Conservation (phyloP, 257 asterid genomes). For the Fraxinus excelsior region DNA sequence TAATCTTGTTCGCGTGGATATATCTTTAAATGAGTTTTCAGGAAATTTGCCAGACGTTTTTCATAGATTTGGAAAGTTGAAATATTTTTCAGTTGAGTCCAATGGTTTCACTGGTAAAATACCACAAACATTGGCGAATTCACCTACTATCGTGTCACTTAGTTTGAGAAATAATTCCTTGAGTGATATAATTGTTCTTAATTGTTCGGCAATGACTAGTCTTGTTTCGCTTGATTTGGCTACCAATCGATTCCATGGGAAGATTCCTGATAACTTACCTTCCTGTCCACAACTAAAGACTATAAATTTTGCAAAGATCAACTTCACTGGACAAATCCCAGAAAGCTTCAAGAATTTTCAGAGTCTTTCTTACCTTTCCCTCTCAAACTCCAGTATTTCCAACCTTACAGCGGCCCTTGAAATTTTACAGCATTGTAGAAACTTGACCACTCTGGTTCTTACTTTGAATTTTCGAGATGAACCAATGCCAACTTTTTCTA, state of each 20-base stretch:
- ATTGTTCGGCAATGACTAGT: slow-evolving; percentile 70
- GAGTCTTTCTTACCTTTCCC: slow-evolving; percentile 59
- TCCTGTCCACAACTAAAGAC: slow-evolving; percentile 47
- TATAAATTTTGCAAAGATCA: slow-evolving; percentile 58
- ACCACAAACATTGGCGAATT: slow-evolving; percentile 67
- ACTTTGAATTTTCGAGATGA: slow-evolving; percentile 60
- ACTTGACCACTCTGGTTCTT: slow-evolving; percentile 65
- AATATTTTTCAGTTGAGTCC: slow-evolving; percentile 67
- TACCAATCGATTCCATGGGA: slow-evolving; percentile 57
- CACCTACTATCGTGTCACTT: slow-evolving; percentile 44
- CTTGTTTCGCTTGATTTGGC: slow-evolving; percentile 75
- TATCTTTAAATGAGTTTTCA: slow-evolving; percentile 54
- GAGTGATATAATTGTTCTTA: slow-evolving; percentile 51
- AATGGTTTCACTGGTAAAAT: slow-evolving; percentile 55
- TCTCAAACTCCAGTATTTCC: slow-evolving; percentile 61
- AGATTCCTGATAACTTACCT: slow-evolving; percentile 62
- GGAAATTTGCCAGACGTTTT: slow-evolving; percentile 69
- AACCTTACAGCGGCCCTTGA: slow-evolving; percentile 57
- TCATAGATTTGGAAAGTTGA: slow-evolving; percentile 40
- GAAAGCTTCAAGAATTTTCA: slow-evolving; percentile 64
- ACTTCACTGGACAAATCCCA: slow-evolving; percentile 65
- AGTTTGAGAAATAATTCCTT: slow-evolving; percentile 74
- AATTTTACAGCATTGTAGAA: slow-evolving; percentile 62
- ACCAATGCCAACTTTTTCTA: slow-evolving; percentile 48
- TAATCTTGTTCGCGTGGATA: slow-evolving; percentile 54